Evolutionary conservation across 1,284 basidiomycete genomes (phyloP).

Genomic region (Cerioporus squamosus): DNA sequence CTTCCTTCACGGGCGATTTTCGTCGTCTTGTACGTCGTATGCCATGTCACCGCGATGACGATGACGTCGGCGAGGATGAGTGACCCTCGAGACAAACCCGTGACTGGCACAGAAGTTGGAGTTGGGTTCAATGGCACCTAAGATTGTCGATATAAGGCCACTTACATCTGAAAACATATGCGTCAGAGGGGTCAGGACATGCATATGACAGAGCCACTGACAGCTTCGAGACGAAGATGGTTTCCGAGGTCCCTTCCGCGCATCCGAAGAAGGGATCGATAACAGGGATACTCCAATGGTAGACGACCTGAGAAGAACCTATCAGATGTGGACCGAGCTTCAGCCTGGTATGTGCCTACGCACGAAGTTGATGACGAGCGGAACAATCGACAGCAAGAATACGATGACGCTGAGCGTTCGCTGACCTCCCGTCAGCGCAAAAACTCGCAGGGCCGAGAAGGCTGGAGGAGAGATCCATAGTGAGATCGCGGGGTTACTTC

Average conservation of each 20-base stretch:
- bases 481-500: not conserved
- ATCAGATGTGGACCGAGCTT: too few species aligned
- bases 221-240: not conserved
- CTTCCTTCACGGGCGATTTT: not conserved
- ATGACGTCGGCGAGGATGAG: not conserved
- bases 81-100: not conserved
- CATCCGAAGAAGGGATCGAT: not conserved
- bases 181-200: not conserved
- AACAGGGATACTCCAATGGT: not conserved
- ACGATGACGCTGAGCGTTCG: not conserved
- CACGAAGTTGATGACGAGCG: conserved; percentile 1
- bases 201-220: not conserved
- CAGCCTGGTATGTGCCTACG: not conserved
- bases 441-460: conserved; percentile 8
- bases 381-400: not conserved
- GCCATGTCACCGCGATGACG: not conserved
- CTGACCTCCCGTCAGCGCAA: conserved; percentile 1
- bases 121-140: too few species aligned
- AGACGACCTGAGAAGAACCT: not conserved
- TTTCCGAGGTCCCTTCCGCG: not conserved
- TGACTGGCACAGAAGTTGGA: too few species aligned
- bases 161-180: too few species aligned
- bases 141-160: too few species aligned
- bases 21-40: not conserved
- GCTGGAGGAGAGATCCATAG: not conserved